Evolutionary conservation across 257 asterid genomes (phyloP).

Genomic region (Capsicum pubescens): DNA sequence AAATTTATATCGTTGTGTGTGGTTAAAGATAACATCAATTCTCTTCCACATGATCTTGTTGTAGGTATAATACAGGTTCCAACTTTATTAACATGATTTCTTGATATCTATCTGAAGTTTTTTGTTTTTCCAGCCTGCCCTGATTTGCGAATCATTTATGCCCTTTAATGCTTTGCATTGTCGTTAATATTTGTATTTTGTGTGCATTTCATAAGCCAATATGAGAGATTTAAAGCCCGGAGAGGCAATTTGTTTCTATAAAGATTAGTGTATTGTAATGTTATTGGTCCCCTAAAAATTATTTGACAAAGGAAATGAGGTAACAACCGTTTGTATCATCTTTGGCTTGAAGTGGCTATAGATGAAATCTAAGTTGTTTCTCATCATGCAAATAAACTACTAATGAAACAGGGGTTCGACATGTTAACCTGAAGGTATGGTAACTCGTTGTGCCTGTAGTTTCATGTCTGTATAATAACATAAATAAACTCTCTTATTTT

Average conservation of each 20-base stretch:
- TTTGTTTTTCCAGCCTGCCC: neutral
- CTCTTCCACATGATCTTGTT: neutral
- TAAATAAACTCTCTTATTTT: neutral
- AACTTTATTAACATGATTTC: neutral
- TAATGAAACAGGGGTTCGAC: neutral
- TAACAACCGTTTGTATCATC: neutral
- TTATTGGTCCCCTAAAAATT: neutral
- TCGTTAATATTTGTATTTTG: neutral
- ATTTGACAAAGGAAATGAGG: neutral
- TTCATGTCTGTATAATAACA: neutral
- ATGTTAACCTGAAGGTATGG: neutral
- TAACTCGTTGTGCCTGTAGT: neutral
- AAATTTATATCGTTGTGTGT: neutral
- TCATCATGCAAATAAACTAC: neutral
- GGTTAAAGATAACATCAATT: conserved; percentile 7
- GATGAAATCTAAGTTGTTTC: neutral
- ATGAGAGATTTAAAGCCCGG: neutral
- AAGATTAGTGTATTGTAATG: neutral
- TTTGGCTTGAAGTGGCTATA: neutral
- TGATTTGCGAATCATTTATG: neutral
- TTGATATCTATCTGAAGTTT: neutral
- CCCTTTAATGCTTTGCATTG: neutral
- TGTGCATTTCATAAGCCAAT: neutral
- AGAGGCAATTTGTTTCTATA: neutral
- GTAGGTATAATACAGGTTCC: neutral